A percentile compares a stretch with the other conserved stretches of the same genome.
Conservation (phyloP, 805 yeast species). For the Zygoascus ofunaensis region DNA sequence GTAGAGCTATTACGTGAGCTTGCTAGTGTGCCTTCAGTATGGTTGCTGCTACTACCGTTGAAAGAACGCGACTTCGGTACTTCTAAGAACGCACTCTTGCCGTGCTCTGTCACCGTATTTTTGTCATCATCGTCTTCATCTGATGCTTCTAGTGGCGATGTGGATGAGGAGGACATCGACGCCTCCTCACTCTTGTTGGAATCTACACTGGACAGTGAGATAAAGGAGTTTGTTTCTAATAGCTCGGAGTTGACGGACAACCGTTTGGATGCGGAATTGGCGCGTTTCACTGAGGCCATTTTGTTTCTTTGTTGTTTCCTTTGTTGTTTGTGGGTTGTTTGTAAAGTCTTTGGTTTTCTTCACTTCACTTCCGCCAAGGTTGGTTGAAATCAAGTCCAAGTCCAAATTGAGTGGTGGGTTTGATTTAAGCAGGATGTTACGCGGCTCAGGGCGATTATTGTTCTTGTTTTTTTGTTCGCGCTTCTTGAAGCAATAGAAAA, state of each 20-base stretch:
- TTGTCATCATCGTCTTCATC: conserved; percentile 3
- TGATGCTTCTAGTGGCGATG: conserved; percentile 4
- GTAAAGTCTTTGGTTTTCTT: too few species aligned
- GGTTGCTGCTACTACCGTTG: too few species aligned
- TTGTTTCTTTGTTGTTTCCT: too few species aligned
- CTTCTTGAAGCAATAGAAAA: too few species aligned
- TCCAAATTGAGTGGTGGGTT: too few species aligned
- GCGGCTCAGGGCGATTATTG: too few species aligned
- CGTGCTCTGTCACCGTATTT: not conserved
- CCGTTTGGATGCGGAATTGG: not conserved
- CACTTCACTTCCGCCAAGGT: too few species aligned
- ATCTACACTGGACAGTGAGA: conserved; percentile 2
- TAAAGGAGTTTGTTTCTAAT: conserved; percentile 1
- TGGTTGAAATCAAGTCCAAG: too few species aligned
- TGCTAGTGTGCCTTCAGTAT: not conserved
- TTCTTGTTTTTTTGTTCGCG: too few species aligned
- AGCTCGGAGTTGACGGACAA: not conserved
- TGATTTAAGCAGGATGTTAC: too few species aligned
- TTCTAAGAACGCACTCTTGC: not conserved
- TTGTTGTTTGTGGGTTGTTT: too few species aligned
- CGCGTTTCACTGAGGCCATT: not conserved
- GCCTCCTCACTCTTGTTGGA: not conserved
- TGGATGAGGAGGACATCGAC: conserved; percentile 1
- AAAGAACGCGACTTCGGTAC: not conserved
- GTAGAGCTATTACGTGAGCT: conserved; percentile 3